phyloP scores from a whole-genome alignment of 1,284 basidiomycete species.

The Lentinula novae-zelandiae region DNA sequence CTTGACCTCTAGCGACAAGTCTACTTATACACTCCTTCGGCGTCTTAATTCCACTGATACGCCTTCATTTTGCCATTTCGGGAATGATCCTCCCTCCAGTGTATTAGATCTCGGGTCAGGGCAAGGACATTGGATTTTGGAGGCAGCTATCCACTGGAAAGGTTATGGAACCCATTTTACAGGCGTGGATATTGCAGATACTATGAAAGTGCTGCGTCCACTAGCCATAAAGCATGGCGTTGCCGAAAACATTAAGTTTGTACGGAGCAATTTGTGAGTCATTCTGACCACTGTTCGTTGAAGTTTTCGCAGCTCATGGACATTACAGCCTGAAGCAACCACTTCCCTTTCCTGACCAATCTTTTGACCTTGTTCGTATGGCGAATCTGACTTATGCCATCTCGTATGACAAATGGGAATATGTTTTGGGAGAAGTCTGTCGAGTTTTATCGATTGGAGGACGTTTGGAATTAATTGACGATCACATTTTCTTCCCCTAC shows the following conservation, averaged over 20 bases:
- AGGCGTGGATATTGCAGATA: constrained; percentile 18
- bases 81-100: constrained; percentile 14
- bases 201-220: constrained; percentile 7
- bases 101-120: constrained; percentile 20
- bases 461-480: constrained; percentile 50
- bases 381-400: constrained; percentile 42
- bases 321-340: constrained; percentile 18
- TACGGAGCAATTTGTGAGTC: constrained; percentile 16
- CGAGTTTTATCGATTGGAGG: constrained; percentile 47
- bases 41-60: constrained; percentile 13
- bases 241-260: constrained; percentile 13
- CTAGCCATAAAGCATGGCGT: constrained; percentile 7
- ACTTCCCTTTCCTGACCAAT: constrained; percentile 22
- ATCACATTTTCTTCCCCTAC: constrained; percentile 44
- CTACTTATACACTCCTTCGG: constrained; percentile 13
- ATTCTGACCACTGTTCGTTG: neutral
- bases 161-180: constrained; percentile 17
- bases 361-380: constrained; percentile 53
- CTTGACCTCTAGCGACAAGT: constrained; percentile 13
- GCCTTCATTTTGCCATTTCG: constrained; percentile 19
- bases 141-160: constrained; percentile 19
- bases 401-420: constrained; percentile 39
- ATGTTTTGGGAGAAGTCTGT: constrained; percentile 41
- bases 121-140: constrained; percentile 18
- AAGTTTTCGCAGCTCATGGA: neutral